phyloP scores from a whole-genome alignment of 2,329 filamentous ascomycete genomes.

The Botrytis hyacinthi region DNA sequence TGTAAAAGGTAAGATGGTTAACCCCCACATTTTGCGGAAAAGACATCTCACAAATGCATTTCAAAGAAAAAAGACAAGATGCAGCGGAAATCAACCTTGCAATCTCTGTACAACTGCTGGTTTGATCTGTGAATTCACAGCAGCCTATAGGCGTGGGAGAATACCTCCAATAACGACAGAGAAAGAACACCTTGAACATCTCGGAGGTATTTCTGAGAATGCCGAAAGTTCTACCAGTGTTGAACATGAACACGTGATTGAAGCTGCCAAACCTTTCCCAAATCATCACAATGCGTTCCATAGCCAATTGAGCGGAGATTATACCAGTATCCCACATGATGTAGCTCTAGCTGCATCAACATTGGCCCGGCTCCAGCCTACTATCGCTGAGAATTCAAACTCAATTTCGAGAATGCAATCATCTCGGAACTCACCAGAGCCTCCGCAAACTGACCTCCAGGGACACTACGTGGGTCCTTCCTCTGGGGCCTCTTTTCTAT shows the following conservation, averaged over 20 bases:
- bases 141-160: conserved; percentile 49
- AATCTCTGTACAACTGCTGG: conserved; percentile 36
- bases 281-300: conserved; percentile 4
- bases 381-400: not conserved
- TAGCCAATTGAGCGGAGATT: not conserved
- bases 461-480: conserved; percentile 49
- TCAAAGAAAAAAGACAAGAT: conserved; percentile 43
- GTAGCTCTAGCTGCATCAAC: conserved; percentile 18
- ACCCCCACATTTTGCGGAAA: no score
- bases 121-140: conserved; percentile 47
- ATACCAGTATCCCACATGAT: conserved; percentile 3
- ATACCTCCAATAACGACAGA: conserved; percentile 40
- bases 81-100: conserved; percentile 44
- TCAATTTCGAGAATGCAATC: conserved; percentile 25
- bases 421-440: conserved; percentile 46
- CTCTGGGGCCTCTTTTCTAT: conserved; percentile 49
- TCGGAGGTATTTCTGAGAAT: not conserved
- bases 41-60: not conserved
- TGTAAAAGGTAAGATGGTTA: conserved; percentile 45
- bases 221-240: not conserved
- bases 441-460: conserved; percentile 46
- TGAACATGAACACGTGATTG: conserved; percentile 9
- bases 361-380: not conserved
- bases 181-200: not conserved
- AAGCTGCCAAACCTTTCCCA: not conserved